Conservation (phyloP, 176 grass and related monocot genomes). For the maize (Zea mays) region Zm-B73-REFERENCE-NAM-5.0 NC_050100.1:220673001-220673500, state of each 20-base stretch:
- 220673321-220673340: not conserved
- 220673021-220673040: conserved; percentile 10
- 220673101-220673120: conserved; percentile 87
- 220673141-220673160: conserved; percentile 84
- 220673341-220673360: too few species aligned
- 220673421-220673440: not conserved
- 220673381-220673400: not conserved
- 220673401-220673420: not conserved
- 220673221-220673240: not conserved
- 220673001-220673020: not conserved
- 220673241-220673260: not conserved
- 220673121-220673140: conserved; percentile 91
- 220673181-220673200: not conserved
- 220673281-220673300: conserved; percentile 87
- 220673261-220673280: conserved; percentile 1
- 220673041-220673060: conserved; percentile 58
- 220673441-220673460: conserved; percentile 83
- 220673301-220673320: conserved; percentile 57
- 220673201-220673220: not conserved
- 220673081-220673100: conserved; percentile 86
- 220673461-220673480: conserved; percentile 81
- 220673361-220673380: not conserved
- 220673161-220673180: conserved; percentile 45
- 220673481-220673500: conserved; percentile 86
- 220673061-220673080: conserved; percentile 69